A percentile compares a stretch with the other conserved stretches of the same genome.
Conservation (phyloP, 2,329 filamentous ascomycete species). For the Colletotrichum cordylinicola region DNA sequence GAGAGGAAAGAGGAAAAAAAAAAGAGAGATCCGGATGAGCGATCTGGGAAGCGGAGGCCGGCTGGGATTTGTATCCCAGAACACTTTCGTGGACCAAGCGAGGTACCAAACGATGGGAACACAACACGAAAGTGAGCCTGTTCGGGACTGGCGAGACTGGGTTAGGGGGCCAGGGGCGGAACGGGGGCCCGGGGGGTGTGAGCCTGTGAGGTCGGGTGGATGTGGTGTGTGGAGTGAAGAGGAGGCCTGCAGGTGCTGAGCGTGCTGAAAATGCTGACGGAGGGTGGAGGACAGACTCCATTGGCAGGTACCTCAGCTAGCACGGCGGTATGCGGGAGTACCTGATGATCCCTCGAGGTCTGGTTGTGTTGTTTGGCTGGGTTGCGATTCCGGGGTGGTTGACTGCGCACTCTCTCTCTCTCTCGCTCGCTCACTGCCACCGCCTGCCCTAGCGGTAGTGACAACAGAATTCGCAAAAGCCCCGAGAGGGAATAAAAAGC, state of each 20-base stretch:
- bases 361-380: background rate
- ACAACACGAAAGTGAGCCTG: background rate
- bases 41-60: slow-evolving; percentile 9
- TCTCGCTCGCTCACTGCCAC: background rate
- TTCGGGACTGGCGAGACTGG: slow-evolving; percentile 19
- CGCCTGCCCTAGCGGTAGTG: background rate
- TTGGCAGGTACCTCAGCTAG: background rate
- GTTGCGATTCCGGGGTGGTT: background rate
- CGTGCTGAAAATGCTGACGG: background rate
- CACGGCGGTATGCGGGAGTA: background rate
- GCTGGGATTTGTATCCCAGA: slow-evolving; percentile 19
- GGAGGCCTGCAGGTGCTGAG: slow-evolving; percentile 2
- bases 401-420: background rate
- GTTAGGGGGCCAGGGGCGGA: slow-evolving; percentile 15
- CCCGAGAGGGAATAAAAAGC: slow-evolving; percentile 14
- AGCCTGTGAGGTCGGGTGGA: background rate
- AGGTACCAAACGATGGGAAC: background rate
- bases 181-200: background rate
- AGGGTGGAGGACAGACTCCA: background rate
- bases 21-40: background rate
- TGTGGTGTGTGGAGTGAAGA: background rate
- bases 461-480: slow-evolving; percentile 13
- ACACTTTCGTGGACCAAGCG: background rate
- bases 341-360: background rate
- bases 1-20: background rate